phyloP scores from a whole-genome alignment of 352 stramenopile genomes.

The Phytopythium sindhum region DNA sequence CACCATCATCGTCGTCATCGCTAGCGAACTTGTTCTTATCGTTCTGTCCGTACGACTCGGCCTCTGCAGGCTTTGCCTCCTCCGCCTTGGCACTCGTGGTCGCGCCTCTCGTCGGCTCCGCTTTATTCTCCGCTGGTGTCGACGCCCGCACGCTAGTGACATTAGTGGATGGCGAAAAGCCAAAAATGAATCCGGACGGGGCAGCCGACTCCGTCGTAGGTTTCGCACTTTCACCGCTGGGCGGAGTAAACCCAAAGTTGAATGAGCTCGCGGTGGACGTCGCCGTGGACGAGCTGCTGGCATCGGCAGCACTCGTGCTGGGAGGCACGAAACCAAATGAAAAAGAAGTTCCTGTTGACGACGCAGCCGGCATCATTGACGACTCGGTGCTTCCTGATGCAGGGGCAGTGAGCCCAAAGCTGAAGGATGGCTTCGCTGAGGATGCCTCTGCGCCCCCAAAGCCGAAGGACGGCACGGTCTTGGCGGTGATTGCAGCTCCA shows the following conservation, averaged over 20 bases:
- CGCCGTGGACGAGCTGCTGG: background rate
- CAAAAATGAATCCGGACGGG: background rate
- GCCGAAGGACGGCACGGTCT: background rate
- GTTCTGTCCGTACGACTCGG: constrained; percentile 54
- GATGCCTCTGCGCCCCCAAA: background rate
- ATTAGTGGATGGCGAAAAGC: background rate
- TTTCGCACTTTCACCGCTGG: background rate
- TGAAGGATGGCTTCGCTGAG: background rate
- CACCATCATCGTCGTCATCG: constrained; percentile 37
- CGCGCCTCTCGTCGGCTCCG: background rate
- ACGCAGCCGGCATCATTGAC: background rate
- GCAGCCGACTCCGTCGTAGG: background rate
- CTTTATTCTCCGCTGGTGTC: background rate
- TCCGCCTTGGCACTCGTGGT: background rate
- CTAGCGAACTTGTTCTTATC: constrained; percentile 56
- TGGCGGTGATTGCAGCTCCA: background rate
- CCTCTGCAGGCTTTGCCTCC: constrained; percentile 5
- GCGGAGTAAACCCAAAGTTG: background rate
- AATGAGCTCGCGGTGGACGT: background rate
- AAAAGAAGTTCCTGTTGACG: background rate
- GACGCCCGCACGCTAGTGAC: background rate
- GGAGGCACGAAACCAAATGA: background rate
- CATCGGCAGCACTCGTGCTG: background rate
- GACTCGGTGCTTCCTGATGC: background rate
- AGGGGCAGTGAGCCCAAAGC: background rate